These are phyloP conservation scores for Debaryomyces udenii DNA, from an alignment of 1,139 yeast genomes.

Conservation along the genomic window DNA sequence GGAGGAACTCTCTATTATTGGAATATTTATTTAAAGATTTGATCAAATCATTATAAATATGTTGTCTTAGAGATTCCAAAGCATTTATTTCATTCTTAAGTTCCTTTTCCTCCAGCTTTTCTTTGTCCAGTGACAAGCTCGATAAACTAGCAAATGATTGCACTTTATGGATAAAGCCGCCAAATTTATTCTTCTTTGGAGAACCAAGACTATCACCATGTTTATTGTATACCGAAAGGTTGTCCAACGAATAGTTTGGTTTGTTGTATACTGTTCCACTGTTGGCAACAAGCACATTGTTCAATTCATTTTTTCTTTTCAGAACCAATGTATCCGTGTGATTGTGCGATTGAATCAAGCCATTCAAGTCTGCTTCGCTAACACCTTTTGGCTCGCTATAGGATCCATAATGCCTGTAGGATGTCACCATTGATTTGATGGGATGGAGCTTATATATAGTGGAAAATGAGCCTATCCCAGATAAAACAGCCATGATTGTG, in stretches of 20 bases:
- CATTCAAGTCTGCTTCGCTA: constrained; percentile 30
- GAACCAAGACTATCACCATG: constrained; percentile 8
- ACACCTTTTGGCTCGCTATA: constrained; percentile 11
- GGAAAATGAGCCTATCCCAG: constrained; percentile 78
- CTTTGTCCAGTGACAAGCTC: constrained; percentile 16
- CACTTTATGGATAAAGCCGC: constrained; percentile 40
- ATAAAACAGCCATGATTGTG: constrained; percentile 66
- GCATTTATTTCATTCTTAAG: constrained; percentile 41
- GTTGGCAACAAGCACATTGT: constrained; percentile 20
- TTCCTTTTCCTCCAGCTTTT: constrained; percentile 33
- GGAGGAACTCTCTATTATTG: constrained; percentile 15
- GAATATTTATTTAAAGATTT: constrained; percentile 22
- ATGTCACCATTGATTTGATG: constrained; percentile 13
- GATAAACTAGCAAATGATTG: constrained; percentile 46
- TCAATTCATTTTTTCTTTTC: constrained; percentile 38
- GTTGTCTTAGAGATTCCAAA: constrained; percentile 28
- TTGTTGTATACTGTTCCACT: constrained; percentile 35
- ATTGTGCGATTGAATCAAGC: constrained; percentile 40
- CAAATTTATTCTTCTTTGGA: constrained; percentile 17
- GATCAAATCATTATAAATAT: constrained; percentile 35
- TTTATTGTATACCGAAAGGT: constrained; percentile 11
- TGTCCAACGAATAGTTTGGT: constrained; percentile 19
- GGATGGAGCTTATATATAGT: constrained; percentile 46
- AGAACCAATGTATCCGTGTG: constrained; percentile 39
- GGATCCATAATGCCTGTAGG: background rate